Conservation (phyloP, 805 yeast species). For the Metschnikowia colocasiae region DNA sequence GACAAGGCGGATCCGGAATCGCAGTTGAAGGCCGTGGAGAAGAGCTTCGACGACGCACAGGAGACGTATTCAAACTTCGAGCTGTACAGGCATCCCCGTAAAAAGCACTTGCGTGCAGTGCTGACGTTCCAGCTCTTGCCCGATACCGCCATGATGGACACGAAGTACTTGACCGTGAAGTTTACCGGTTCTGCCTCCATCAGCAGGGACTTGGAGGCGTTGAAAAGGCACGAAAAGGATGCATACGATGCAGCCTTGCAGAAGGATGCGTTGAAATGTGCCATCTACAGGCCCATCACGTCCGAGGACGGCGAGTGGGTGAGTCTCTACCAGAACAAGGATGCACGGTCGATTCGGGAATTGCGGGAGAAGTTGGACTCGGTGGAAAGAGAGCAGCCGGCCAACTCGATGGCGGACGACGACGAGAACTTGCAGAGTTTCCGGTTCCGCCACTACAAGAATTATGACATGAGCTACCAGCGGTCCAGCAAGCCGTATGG, state of each 20-base stretch:
- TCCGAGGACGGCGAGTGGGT: constrained; percentile 77
- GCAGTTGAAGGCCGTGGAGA: constrained; percentile 69
- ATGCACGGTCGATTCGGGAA: constrained; percentile 22
- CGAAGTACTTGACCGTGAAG: constrained; percentile 61
- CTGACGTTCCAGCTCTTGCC: constrained; percentile 80
- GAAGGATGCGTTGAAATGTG: constrained; percentile 43
- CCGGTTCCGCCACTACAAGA: constrained; percentile 64
- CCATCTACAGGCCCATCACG: constrained; percentile 71
- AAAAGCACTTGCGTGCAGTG: constrained; percentile 68
- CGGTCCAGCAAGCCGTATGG: constrained; percentile 46
- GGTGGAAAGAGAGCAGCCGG: constrained; percentile 43
- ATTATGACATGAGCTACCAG: constrained; percentile 68
- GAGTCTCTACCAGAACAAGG: constrained; percentile 43
- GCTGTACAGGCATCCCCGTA: constrained; percentile 70
- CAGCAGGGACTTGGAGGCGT: constrained; percentile 31
- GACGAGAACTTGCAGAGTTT: constrained; percentile 39
- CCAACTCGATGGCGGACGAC: constrained; percentile 43
- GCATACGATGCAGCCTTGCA: constrained; percentile 30
- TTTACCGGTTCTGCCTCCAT: constrained; percentile 56
- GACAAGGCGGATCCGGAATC: constrained; percentile 52
- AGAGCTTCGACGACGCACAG: constrained; percentile 65
- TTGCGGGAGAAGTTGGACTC: constrained; percentile 31
- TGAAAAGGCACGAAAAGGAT: constrained; percentile 27
- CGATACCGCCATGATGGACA: constrained; percentile 87
- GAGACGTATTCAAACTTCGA: constrained; percentile 38